Evolutionary conservation across 352 stramenopile genomes (phyloP).

Genomic region (Phytophthora citricola): DNA sequence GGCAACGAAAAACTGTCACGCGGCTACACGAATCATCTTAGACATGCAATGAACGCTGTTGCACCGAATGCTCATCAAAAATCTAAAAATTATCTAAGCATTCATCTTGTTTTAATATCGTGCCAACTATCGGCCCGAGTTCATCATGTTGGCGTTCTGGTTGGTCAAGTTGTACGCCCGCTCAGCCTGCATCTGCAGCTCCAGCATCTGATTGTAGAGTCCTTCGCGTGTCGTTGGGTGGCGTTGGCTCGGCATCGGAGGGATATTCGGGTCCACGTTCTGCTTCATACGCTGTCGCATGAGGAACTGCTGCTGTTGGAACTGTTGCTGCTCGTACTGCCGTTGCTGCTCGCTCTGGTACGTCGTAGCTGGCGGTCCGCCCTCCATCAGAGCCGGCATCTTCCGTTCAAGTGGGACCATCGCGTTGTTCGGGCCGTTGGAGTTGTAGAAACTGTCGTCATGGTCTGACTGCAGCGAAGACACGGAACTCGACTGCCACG

Average conservation of each 20-base stretch:
- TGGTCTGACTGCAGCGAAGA: conserved; percentile 62
- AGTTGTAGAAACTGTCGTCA: conserved; percentile 46
- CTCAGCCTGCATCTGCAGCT: conserved; percentile 75
- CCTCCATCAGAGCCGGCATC: conserved; percentile 55
- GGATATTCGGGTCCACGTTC: conserved; percentile 15
- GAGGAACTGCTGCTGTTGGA: conserved; percentile 42
- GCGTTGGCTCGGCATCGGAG: conserved; percentile 16
- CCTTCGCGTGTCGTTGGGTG: conserved; percentile 42
- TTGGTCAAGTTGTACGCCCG: conserved; percentile 74
- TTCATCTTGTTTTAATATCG: conserved; percentile 33
- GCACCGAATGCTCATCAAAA: neutral
- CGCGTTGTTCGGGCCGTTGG: conserved; percentile 19
- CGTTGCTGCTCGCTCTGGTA: conserved; percentile 45
- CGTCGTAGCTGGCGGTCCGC: conserved; percentile 15
- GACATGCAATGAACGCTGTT: neutral
- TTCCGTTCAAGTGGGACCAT: conserved; percentile 44
- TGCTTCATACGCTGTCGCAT: conserved; percentile 41
- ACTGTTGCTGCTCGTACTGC: conserved; percentile 46
- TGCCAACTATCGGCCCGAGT: conserved; percentile 30
- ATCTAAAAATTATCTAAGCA: conserved; percentile 1
- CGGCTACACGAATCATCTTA: neutral
- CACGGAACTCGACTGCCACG: conserved; percentile 62
- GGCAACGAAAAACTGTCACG: too few species aligned
- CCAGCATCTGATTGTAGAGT: conserved; percentile 84
- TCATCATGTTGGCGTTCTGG: conserved; percentile 74